These are phyloP conservation scores for Nannochloris sp. DNA, from an alignment of 139 green algal genomes.

Conservation along the genomic window DNA sequence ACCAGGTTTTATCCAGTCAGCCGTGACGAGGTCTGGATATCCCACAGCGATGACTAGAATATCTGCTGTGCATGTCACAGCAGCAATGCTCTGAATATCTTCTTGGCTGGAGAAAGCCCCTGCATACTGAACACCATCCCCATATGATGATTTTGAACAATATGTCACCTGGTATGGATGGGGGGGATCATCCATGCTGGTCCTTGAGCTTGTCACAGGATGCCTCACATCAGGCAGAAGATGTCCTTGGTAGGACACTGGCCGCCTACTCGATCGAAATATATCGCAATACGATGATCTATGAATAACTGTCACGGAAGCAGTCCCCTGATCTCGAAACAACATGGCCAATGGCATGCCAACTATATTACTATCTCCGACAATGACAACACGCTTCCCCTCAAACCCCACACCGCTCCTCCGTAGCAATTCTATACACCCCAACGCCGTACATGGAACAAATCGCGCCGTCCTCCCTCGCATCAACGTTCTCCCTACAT, in stretches of 20 bases:
- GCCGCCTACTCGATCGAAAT: conserved; percentile 13
- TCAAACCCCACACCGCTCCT: conserved; percentile 37
- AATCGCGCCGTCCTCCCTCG: conserved; percentile 33
- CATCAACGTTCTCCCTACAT: conserved; percentile 66
- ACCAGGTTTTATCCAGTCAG: conserved; percentile 87
- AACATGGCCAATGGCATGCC: conserved; percentile 89
- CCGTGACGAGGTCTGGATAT: conserved; percentile 42
- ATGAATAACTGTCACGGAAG: conserved; percentile 70
- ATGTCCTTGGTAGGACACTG: neutral
- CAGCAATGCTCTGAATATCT: conserved; percentile 12
- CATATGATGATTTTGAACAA: neutral
- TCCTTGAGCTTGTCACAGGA: neutral
- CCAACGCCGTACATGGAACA: conserved; percentile 67
- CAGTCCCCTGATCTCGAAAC: conserved; percentile 61
- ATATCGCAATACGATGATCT: conserved; percentile 23
- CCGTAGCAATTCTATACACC: conserved; percentile 51
- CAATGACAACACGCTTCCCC: conserved; percentile 69
- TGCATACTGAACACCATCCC: neutral
- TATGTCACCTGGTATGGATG: conserved; percentile 21
- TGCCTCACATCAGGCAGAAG: neutral
- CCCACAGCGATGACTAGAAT: conserved; percentile 74
- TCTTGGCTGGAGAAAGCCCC: neutral
- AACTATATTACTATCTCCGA: conserved; percentile 90
- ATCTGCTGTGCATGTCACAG: conserved; percentile 50
- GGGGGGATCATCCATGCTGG: neutral